Base-by-base conservation (phyloP, 306 rosid genomes). In the Rosa rugosa region DNA sequence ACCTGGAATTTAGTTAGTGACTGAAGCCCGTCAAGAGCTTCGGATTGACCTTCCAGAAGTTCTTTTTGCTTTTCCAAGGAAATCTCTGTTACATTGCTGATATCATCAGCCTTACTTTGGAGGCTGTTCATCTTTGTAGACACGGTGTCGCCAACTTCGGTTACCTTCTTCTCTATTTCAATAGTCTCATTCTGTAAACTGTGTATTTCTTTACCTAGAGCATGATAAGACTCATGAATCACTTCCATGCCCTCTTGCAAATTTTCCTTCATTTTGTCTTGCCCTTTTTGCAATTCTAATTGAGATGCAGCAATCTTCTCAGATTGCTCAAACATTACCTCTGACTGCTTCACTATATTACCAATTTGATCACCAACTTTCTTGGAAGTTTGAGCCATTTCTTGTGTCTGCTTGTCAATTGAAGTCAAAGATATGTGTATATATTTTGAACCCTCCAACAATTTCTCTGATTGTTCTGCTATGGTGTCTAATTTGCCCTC, bases 11-110 rank as follows among this genome's bases (percentile, higher is more conserved):
- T 84, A 9, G 81, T 81, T 71, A 90, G 81, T 4, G 88, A 84
- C 47, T 83, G 57, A 75, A 94, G 86, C 34, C 88, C 85, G 27
- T 80, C 49, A 10, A 94, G 89, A 7, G 98, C 93, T 25, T 72
- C 80, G 60, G 94, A 89, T 81, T 94, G 98, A 18, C 92, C 94
- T 49, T 89, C 71, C n/a, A 92, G 78, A 78, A 94, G 93, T 60
- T 82, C 76, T 23, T 89, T 91, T 69, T 91, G 96, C 79, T 85
- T 94, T 73, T 86, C 89, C 71, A 94, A 85, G 0, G 97, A 94
- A 75, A 86, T 42, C 67, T 85, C 97, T 6, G 96, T 86, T 67
- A 89, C 79, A 77, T 86, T 86, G 11, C 84, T 89, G 71, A 94
- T 94, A 69, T 86, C 90, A 45, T 90, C 91, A 18, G 93, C 89